Percentiles rank a stretch among this genome's conserved stretches.
phyloP scores from a whole-genome alignment of 768 basidiomycete species.

The Termitomyces sp. region DNA sequence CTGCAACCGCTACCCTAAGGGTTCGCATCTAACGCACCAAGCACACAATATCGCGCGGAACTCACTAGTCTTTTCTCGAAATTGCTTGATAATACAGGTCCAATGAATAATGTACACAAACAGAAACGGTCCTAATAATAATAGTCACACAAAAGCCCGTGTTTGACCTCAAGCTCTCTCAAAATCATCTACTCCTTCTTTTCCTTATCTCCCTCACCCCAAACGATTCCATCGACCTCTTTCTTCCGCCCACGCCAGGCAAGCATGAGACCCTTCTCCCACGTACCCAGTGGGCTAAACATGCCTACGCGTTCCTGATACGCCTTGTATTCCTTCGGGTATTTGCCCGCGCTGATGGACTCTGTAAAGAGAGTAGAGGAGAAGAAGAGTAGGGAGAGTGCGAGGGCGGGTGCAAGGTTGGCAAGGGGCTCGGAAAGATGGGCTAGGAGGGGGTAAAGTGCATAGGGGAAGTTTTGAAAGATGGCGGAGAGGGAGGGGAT shows the following conservation, averaged over 20 bases:
- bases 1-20: too few relatives aligned
- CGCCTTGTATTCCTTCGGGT: slow-evolving; percentile 61
- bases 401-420: slow-evolving; percentile 49
- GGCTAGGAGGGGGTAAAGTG: slow-evolving; percentile 19
- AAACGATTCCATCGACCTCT: slow-evolving; percentile 20
- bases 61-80: too few relatives aligned
- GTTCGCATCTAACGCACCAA: slow-evolving; percentile 30
- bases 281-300: slow-evolving; percentile 52
- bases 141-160: not conserved
- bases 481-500: slow-evolving; percentile 13
- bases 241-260: slow-evolving; percentile 17
- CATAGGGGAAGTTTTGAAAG: slow-evolving; percentile 14
- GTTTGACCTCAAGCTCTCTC: too few relatives aligned
- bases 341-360: slow-evolving; percentile 71
- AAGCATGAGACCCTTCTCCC: slow-evolving; percentile 21
- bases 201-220: slow-evolving; percentile 19
- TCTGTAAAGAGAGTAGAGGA: slow-evolving; percentile 81
- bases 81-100: not conserved
- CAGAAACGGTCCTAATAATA: not conserved
- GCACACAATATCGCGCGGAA: slow-evolving; percentile 38
- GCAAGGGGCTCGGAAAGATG: slow-evolving; percentile 23
- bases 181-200: slow-evolving; percentile 15
- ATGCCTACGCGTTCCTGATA: slow-evolving; percentile 81
- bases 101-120: not conserved
- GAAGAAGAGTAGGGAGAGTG: slow-evolving; percentile 69